Evolutionary conservation across 2,329 filamentous ascomycete species (phyloP).

Genomic region (Paraconiothyrium brasiliense): DNA sequence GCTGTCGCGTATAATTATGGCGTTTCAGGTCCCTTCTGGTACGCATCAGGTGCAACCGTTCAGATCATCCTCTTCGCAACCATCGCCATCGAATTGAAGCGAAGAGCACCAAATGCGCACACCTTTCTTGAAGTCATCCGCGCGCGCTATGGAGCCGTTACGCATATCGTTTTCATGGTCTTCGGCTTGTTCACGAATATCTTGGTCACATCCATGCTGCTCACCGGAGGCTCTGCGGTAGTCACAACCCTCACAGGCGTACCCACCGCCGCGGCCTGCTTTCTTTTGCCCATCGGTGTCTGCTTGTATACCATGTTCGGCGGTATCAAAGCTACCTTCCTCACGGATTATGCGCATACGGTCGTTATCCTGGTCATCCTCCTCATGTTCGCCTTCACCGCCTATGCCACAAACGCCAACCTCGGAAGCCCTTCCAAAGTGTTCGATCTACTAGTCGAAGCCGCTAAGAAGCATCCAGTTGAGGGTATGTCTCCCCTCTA

Average conservation of each 20-base stretch:
- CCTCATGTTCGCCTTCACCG: slow-evolving; percentile 82
- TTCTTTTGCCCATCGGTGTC: slow-evolving; percentile 82
- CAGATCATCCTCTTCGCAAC: slow-evolving; percentile 86
- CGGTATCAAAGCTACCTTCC: slow-evolving; percentile 75
- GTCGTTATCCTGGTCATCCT: slow-evolving; percentile 87
- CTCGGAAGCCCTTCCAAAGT: slow-evolving; percentile 80
- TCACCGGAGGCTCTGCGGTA: slow-evolving; percentile 84
- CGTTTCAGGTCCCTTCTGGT: slow-evolving; percentile 72
- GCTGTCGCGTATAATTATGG: slow-evolving; percentile 85
- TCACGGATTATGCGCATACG: slow-evolving; percentile 88
- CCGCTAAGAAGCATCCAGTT: slow-evolving; percentile 75
- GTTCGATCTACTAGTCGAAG: slow-evolving; percentile 78
- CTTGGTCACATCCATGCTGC: slow-evolving; percentile 86
- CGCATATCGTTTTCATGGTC: slow-evolving; percentile 81
- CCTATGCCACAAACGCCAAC: slow-evolving; percentile 76
- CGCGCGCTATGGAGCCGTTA: slow-evolving; percentile 76
- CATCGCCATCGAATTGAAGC: slow-evolving; percentile 87
- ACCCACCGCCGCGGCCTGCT: slow-evolving; percentile 82
- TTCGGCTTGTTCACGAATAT: slow-evolving; percentile 86
- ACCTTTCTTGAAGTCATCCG: slow-evolving; percentile 84
- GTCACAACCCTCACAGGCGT: slow-evolving; percentile 70
- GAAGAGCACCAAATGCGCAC: slow-evolving; percentile 86
- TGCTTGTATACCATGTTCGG: slow-evolving; percentile 78
- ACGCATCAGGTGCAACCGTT: slow-evolving; percentile 64
- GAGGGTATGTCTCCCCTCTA: slow-evolving; percentile 51